phyloP scores from a whole-genome alignment of 805 yeast species.

The Spathaspora gorwiae region DNA sequence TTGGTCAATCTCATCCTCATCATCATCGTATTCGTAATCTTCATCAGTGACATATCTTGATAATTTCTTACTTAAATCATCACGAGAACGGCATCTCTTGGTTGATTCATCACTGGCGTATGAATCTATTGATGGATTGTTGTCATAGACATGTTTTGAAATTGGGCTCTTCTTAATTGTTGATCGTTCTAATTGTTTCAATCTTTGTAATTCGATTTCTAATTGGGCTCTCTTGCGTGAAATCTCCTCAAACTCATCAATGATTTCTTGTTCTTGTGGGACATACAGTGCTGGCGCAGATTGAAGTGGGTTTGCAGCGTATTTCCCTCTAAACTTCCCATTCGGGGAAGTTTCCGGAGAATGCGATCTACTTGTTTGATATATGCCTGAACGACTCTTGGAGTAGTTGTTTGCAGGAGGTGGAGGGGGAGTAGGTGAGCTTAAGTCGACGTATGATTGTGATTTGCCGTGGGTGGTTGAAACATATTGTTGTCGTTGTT shows the following conservation, averaged over 20 bases:
- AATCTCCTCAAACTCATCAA: constrained; percentile 25
- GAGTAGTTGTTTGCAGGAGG: constrained; percentile 12
- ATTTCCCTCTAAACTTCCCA: not conserved
- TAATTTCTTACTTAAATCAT: constrained; percentile 32
- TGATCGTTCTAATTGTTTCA: constrained; percentile 25
- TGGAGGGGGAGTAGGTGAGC: not conserved
- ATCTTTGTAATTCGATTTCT: constrained; percentile 33
- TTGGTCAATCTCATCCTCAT: constrained; percentile 11
- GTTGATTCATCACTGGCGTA: constrained; percentile 35
- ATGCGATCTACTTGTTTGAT: constrained; percentile 19
- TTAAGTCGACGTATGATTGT: constrained; percentile 16
- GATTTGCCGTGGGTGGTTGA: constrained; percentile 5
- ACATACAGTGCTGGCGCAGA: no score
- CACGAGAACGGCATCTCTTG: constrained; percentile 27
- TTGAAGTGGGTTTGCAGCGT: no score
- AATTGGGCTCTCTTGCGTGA: constrained; percentile 33
- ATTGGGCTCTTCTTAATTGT: constrained; percentile 1
- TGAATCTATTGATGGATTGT: constrained; percentile 20
- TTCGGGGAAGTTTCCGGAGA: constrained; percentile 14
- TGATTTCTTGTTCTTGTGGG: constrained; percentile 2
- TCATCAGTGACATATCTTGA: constrained; percentile 19
- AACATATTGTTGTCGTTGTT: not conserved
- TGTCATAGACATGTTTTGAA: not conserved
- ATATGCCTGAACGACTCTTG: no score
- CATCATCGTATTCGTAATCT: constrained; percentile 16